Base-by-base conservation (phyloP, 2,329 filamentous ascomycete genomes). In the Myrmaecium sp. region DNA sequence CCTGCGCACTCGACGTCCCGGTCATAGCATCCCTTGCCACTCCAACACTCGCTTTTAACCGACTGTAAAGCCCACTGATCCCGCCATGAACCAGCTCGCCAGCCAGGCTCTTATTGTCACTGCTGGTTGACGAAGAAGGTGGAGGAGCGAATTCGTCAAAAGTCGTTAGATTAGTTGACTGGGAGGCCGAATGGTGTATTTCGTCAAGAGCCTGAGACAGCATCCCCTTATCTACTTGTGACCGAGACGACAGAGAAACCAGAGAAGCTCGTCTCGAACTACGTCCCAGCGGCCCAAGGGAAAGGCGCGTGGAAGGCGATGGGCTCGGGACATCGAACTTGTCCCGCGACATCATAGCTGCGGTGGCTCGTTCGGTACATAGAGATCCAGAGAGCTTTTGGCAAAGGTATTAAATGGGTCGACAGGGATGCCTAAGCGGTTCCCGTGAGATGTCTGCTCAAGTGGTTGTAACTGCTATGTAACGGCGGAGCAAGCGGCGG, bases 141-240 rank as follows among this genome's bases (percentile, higher is more conserved):
- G 74, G 73, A 1, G 75, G 66, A 1, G 77, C 79, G 42, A 92
- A 84, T 44, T 94, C 84, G 53, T 91, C 91, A 54, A 95, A 95
- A 6, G 83, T 91, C 3, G 86, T 95, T 25, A 95, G 62, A 17
- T 73, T 69, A 35, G 78, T 77, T 17, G 79, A 79, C 46, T 80
- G 78, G 43, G 79, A 91, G n/a, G 84, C 83, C 5, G 79, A 74
- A 26, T 64, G 82, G 51, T 94, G 86, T 38, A 94, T 93, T 41
- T 80, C 74, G 52, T 92, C 78, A 33, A 94, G 69, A 22, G 46
- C 31, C 10, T 29, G 19, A n/a, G 21, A 20, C 17, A 33, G 14
- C 14, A 28, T 23, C 21, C 31, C 31, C 16, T 25, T 33, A 13
- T 33, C 31, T 9, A 44, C 37, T 2, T 37, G 37, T 11, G 35